These are phyloP conservation scores for Aeschynomene evenia DNA, from an alignment of 306 rosid genomes.

Conservation along the genomic window DNA sequence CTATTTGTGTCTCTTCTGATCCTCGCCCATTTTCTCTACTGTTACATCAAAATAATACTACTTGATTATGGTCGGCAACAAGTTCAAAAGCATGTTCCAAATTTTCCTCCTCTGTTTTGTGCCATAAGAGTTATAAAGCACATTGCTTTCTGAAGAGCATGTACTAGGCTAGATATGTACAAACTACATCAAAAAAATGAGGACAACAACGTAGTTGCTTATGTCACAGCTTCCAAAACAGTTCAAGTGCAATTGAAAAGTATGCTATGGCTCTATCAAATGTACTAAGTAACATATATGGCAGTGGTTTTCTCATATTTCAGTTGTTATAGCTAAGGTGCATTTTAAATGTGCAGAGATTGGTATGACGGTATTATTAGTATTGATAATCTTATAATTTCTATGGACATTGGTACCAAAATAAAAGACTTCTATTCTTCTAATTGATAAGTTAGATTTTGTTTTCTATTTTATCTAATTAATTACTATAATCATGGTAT, in stretches of 20 bases:
- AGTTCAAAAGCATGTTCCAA: conserved; percentile 10
- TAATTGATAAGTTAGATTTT: neutral
- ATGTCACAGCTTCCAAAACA: neutral
- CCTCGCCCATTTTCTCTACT: conserved; percentile 7
- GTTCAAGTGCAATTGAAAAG: neutral
- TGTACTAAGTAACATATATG: neutral
- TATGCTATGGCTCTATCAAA: neutral
- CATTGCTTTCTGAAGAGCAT: neutral
- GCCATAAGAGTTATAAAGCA: neutral
- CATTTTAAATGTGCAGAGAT: neutral
- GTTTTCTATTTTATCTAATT: neutral
- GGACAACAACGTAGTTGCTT: neutral
- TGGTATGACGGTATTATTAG: neutral
- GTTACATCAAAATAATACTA: conserved; percentile 35
- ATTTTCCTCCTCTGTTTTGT: neutral
- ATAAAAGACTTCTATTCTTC: too few relatives aligned
- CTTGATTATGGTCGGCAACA: conserved; percentile 30
- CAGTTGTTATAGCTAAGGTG: neutral
- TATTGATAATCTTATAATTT: neutral
- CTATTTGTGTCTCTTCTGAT: conserved; percentile 11
- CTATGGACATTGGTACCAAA: neutral
- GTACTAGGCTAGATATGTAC: neutral
- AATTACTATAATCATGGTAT: neutral
- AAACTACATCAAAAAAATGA: neutral
- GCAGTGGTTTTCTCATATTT: neutral